Conservation (phyloP, 208 protist species). For the Polymyxa betae region DNA sequence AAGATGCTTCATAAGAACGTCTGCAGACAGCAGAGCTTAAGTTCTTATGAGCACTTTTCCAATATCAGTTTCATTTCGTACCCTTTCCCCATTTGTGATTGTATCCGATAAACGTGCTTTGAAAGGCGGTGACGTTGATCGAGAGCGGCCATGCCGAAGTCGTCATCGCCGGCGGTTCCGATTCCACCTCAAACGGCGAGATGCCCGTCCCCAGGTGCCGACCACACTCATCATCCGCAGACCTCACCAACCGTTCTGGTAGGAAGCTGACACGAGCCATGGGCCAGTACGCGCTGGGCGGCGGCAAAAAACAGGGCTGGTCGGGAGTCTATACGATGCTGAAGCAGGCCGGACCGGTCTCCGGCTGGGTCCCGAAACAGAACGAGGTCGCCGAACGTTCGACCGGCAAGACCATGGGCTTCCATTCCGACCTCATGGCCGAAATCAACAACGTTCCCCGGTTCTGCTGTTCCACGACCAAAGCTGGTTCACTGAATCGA, state of each 20-base stretch:
- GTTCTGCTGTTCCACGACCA: background rate
- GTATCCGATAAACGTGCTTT: background rate
- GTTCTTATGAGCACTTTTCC: no score
- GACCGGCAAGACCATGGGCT: constrained; percentile 85
- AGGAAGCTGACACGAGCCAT: constrained; percentile 19
- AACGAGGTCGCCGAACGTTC: constrained; percentile 76
- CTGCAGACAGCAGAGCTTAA: no score
- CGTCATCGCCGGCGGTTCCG: constrained; percentile 82
- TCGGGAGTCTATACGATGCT: constrained; percentile 24
- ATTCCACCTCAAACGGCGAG: constrained; percentile 80
- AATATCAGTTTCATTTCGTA: no score
- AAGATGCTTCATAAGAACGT: no score
- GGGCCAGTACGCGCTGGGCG: constrained; percentile 50
- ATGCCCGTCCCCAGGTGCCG: constrained; percentile 72
- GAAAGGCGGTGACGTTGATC: constrained; percentile 74
- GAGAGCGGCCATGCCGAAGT: constrained; percentile 78
- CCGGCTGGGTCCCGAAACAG: constrained; percentile 76
- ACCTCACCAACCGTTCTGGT: background rate
- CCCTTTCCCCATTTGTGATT: background rate
- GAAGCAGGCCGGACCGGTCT: constrained; percentile 71
- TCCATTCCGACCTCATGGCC: constrained; percentile 80
- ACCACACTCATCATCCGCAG: no score
- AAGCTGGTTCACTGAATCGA: background rate
- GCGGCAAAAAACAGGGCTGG: constrained; percentile 35
- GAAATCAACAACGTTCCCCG: constrained; percentile 79